Conservation (phyloP, 352 stramenopile species). For the Phytophthora melonis region DNA sequence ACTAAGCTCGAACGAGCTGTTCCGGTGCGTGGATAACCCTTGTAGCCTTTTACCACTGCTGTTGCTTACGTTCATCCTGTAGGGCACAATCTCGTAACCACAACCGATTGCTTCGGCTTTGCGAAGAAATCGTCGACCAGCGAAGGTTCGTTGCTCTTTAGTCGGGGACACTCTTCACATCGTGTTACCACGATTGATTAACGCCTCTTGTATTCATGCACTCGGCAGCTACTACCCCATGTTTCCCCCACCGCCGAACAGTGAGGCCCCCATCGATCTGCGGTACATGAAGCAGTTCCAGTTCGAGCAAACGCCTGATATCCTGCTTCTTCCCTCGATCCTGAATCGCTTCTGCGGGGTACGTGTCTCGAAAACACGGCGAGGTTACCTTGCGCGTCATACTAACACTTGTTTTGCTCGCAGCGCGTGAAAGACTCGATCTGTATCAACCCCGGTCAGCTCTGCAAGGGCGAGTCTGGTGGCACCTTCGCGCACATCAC, state of each 20-base stretch:
- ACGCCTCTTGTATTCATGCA: neutral
- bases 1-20: constrained; percentile 83
- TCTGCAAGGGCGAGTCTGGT: constrained; percentile 94
- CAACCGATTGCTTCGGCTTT: constrained; percentile 78
- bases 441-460: constrained; percentile 95
- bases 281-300: constrained; percentile 92
- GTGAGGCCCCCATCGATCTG: constrained; percentile 91
- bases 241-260: constrained; percentile 72
- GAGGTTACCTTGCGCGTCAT: neutral
- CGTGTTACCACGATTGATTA: constrained; percentile 4
- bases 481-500: constrained; percentile 95
- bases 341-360: constrained; percentile 92
- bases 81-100: constrained; percentile 65
- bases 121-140: constrained; percentile 85
- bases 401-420: constrained; percentile 24
- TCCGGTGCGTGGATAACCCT: constrained; percentile 42
- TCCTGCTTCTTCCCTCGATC: constrained; percentile 96
- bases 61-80: neutral
- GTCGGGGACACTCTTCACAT: neutral
- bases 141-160: constrained; percentile 53
- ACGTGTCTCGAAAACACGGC: constrained; percentile 31
- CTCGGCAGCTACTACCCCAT: constrained; percentile 75
- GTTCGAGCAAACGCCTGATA: constrained; percentile 94
- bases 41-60: neutral
- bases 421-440: constrained; percentile 92